Conservation (phyloP, 768 basidiomycete genomes). For the Rhodocollybia butyracea region DNA sequence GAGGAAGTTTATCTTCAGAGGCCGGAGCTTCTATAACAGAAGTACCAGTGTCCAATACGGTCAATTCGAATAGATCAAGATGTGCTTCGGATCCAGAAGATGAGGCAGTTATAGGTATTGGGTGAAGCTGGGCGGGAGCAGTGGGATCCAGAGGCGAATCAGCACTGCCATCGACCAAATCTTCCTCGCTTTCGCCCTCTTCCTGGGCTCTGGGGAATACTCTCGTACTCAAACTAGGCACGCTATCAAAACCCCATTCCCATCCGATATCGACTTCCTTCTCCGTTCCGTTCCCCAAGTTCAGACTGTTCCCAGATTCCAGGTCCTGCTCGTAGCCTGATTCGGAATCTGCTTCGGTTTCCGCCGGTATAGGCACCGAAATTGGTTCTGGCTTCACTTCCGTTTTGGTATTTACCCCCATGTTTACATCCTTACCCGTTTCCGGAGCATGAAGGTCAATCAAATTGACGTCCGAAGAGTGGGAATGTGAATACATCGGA, state of each 20-base stretch:
- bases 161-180: neutral
- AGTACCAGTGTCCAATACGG: neutral
- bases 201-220: neutral
- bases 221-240: neutral
- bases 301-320: neutral
- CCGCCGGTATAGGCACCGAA: neutral
- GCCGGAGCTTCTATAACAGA: neutral
- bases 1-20: too few species aligned
- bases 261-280: slow-evolving; percentile 3
- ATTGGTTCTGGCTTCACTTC: neutral
- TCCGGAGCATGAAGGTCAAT: slow-evolving; percentile 6
- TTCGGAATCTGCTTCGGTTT: neutral
- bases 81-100: neutral
- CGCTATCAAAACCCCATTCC: slow-evolving; percentile 6
- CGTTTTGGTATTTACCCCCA: neutral
- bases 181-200: neutral
- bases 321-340: neutral
- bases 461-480: neutral
- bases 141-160: neutral
- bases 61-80: too few species aligned
- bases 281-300: neutral
- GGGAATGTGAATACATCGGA: neutral
- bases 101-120: neutral
- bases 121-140: neutral
- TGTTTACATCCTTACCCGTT: neutral